Conservation (phyloP, 305 asterid species). For the Plantago coronopus region DNA sequence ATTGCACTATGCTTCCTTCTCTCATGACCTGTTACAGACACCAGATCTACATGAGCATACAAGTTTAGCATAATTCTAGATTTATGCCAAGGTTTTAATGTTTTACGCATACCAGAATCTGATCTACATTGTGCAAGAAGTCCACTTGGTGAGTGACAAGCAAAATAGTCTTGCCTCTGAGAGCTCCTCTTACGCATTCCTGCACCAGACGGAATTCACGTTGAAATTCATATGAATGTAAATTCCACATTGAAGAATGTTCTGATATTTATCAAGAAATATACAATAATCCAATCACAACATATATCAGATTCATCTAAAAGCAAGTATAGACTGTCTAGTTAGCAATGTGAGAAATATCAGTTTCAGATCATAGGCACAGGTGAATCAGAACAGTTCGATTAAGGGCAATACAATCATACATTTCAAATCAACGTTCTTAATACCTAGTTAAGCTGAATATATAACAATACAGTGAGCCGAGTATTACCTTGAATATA, state of each 20-base stretch:
- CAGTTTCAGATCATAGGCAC: too few species aligned
- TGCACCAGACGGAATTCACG: conserved; percentile 28
- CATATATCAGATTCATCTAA: background rate
- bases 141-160: conserved; percentile 99
- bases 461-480: background rate
- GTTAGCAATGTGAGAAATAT: background rate
- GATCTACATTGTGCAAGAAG: conserved; percentile 91
- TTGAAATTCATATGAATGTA: background rate
- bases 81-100: background rate
- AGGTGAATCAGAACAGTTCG: background rate
- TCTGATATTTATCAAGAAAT: too few species aligned
- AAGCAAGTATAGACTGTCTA: background rate
- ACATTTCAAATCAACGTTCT: too few species aligned
- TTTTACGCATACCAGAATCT: conserved; percentile 56
- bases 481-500: conserved; percentile 65
- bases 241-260: background rate
- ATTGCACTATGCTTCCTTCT: conserved; percentile 77
- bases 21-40: conserved; percentile 72
- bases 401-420: too few species aligned
- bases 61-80: background rate
- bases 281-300: too few species aligned
- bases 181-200: conserved; percentile 90
- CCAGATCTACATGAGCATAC: conserved; percentile 2
- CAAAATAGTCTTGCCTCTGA: conserved; percentile 66
- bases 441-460: too few species aligned